Conservation (phyloP, 2,329 filamentous ascomycete species). For the Ceratocystis harringtonii region DNA sequence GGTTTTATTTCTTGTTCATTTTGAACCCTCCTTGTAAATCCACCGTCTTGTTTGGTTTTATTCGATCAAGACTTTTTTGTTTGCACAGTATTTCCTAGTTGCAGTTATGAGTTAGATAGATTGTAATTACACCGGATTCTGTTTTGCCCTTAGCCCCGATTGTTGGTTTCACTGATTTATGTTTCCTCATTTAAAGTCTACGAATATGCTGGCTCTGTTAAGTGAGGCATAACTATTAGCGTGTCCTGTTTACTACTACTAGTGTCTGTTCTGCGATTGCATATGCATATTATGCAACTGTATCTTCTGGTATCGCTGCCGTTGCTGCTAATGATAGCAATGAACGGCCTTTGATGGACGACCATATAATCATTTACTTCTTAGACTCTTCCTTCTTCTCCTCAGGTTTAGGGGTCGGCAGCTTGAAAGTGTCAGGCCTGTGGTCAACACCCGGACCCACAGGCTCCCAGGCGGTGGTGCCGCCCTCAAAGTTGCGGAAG, state of each 20-base stretch:
- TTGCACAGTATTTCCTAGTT: neutral
- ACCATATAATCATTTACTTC: conserved; percentile 46
- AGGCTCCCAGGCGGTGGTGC: conserved; percentile 55
- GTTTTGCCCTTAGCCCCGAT: neutral
- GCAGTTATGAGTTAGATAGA: neutral
- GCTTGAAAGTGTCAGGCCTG: conserved; percentile 78
- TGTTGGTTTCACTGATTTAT: neutral
- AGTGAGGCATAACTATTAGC: conserved; percentile 9
- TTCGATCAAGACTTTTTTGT: neutral
- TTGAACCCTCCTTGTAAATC: neutral
- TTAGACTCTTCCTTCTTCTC: conserved; percentile 80
- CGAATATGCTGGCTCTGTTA: neutral
- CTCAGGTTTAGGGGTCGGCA: conserved; percentile 91
- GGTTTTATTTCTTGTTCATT: no score
- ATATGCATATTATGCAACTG: conserved; percentile 5
- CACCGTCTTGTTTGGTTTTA: neutral
- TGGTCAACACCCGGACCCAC: conserved; percentile 55
- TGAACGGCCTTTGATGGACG: neutral
- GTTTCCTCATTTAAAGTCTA: neutral
- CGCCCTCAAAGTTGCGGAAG: conserved; percentile 95
- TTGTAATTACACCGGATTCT: neutral
- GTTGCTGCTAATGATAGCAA: neutral
- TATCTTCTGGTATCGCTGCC: conserved; percentile 6
- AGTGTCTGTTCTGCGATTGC: conserved; percentile 10
- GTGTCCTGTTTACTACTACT: conserved; percentile 8